Conservation (phyloP, 352 stramenopile species). For the Pythium aristosporum region DNA sequence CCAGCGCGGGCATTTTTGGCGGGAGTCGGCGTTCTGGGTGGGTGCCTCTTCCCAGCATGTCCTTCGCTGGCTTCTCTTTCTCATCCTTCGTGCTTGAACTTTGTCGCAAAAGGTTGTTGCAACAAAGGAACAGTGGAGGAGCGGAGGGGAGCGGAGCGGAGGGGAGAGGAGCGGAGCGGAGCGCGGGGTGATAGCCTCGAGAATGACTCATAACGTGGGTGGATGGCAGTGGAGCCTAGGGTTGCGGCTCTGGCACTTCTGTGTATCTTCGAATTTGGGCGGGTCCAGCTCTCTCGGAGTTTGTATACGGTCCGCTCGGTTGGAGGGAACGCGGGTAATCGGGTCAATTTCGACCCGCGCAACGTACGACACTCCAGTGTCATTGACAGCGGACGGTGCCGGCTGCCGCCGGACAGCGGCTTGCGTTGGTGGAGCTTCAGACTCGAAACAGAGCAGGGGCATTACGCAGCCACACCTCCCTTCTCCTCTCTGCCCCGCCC, state of each 20-base stretch:
- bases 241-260: conserved; percentile 31
- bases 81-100: conserved; percentile 20
- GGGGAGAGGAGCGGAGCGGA: conserved; percentile 16
- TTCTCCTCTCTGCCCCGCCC: background rate
- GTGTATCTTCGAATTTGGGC: conserved; percentile 36
- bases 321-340: conserved; percentile 26
- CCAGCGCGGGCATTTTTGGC: conserved; percentile 12
- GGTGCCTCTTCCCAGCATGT: background rate
- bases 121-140: background rate
- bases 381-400: conserved; percentile 21
- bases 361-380: conserved; percentile 24
- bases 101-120: background rate
- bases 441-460: conserved; percentile 12
- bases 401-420: conserved; percentile 4
- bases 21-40: conserved; percentile 7
- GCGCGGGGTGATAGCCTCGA: conserved; percentile 18
- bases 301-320: conserved; percentile 25
- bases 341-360: conserved; percentile 24
- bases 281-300: conserved; percentile 12
- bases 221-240: conserved; percentile 24
- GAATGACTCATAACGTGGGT: conserved; percentile 22
- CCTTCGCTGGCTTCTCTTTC: conserved; percentile 1
- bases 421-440: conserved; percentile 11
- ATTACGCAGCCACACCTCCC: conserved; percentile 8
- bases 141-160: too few relatives aligned